phyloP scores from a whole-genome alignment of 768 basidiomycete species.

The Hemileccinum impolitum region DNA sequence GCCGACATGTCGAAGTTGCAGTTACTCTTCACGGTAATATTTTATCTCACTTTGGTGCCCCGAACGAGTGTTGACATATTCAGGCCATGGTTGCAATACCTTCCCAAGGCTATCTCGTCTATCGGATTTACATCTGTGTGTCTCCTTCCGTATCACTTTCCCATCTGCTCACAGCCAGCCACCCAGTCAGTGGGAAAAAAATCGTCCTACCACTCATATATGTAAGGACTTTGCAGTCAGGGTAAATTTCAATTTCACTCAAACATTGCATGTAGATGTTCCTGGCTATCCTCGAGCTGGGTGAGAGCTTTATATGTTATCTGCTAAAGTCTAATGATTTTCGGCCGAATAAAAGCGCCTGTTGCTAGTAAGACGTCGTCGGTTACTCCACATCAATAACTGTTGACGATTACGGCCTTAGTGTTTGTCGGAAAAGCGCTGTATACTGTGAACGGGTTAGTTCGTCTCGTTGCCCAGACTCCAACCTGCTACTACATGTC shows the following conservation, averaged over 20 bases:
- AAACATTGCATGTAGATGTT: neutral
- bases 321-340: neutral
- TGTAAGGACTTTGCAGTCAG: neutral
- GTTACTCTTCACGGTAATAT: neutral
- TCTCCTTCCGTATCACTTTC: neutral
- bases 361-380: neutral
- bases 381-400: no score
- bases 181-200: neutral
- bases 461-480: neutral
- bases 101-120: neutral
- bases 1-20: neutral
- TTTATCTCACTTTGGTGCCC: neutral
- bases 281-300: neutral
- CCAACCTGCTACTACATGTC: neutral
- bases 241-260: no score
- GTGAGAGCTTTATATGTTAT: neutral
- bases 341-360: neutral
- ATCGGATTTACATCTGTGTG: neutral
- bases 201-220: neutral
- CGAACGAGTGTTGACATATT: neutral
- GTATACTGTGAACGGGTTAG: neutral
- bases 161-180: neutral
- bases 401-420: neutral
- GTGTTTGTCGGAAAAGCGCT: neutral
- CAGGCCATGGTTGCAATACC: neutral